These are phyloP conservation scores for Diaporthe longicolla DNA, from an alignment of 2,329 filamentous ascomycete species.

Conservation along the genomic window DNA sequence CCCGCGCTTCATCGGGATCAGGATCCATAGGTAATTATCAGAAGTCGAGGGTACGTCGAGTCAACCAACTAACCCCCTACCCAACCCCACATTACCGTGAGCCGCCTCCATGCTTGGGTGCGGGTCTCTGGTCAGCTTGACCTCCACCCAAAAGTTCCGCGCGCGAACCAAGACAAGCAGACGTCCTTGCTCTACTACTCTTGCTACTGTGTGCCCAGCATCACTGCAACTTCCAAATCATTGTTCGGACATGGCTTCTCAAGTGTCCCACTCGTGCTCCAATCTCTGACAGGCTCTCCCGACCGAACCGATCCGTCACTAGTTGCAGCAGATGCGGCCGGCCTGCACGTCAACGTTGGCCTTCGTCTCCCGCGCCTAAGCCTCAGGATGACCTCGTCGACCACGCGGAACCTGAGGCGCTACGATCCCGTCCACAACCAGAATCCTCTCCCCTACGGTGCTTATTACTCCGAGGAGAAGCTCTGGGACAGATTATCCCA, in stretches of 20 bases:
- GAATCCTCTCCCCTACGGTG: slow-evolving; percentile 41
- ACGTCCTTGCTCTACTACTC: neutral
- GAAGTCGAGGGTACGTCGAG: no score
- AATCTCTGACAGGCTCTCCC: neutral
- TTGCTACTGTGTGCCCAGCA: neutral
- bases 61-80: no score
- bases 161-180: neutral
- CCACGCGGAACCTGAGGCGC: slow-evolving; percentile 32
- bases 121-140: slow-evolving; percentile 7
- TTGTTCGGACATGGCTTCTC: slow-evolving; percentile 10
- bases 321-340: slow-evolving; percentile 35
- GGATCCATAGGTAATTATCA: no score
- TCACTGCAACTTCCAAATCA: neutral
- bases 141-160: slow-evolving; percentile 35
- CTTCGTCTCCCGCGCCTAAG: slow-evolving; percentile 18
- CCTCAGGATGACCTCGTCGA: slow-evolving; percentile 42
- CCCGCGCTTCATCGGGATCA: no score
- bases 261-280: neutral
- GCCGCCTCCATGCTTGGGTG: neutral
- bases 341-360: slow-evolving; percentile 6
- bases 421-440: slow-evolving; percentile 34
- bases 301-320: neutral
- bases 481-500: slow-evolving; percentile 53
- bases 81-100: slow-evolving; percentile 13
- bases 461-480: slow-evolving; percentile 45